Evolutionary conservation across 257 asterid genomes (phyloP).

Genomic region (Lycium barbarum): DNA sequence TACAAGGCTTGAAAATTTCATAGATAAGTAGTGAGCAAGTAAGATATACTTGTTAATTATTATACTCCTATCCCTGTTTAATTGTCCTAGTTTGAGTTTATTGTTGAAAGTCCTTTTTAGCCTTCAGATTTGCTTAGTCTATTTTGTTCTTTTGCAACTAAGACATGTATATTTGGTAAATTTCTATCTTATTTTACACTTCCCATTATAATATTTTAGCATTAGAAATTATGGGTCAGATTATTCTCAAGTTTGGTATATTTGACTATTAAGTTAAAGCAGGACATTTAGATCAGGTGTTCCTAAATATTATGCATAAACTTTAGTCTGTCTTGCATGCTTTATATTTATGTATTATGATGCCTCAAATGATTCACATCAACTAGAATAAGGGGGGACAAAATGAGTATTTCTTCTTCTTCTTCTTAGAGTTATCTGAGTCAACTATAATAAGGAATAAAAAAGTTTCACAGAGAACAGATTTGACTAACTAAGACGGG

Average conservation of each 20-base stretch:
- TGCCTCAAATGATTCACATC: not conserved
- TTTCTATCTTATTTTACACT: not conserved
- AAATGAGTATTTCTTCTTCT: not conserved
- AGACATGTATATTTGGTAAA: not conserved
- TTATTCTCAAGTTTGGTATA: not conserved
- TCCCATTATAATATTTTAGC: not conserved
- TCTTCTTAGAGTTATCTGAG: slow-evolving; percentile 23
- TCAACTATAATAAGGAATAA: not conserved
- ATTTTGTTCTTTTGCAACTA: not conserved
- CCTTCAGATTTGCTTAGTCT: not conserved
- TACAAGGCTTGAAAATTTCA: not conserved
- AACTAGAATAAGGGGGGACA: not conserved
- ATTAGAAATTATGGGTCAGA: slow-evolving; percentile 15
- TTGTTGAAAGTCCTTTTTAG: not conserved
- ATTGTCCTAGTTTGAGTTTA: not conserved
- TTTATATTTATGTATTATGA: not conserved
- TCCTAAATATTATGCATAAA: not conserved
- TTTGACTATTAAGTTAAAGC: not conserved
- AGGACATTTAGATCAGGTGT: not conserved
- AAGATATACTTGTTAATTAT: not conserved
- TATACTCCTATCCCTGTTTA: not conserved
- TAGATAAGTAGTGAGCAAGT: not conserved
- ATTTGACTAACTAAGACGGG: not conserved
- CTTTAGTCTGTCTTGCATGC: not conserved
- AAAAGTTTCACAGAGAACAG: not conserved